Conservation (phyloP, 2,329 filamentous ascomycete genomes). For the Talaromyces sp. region DNA sequence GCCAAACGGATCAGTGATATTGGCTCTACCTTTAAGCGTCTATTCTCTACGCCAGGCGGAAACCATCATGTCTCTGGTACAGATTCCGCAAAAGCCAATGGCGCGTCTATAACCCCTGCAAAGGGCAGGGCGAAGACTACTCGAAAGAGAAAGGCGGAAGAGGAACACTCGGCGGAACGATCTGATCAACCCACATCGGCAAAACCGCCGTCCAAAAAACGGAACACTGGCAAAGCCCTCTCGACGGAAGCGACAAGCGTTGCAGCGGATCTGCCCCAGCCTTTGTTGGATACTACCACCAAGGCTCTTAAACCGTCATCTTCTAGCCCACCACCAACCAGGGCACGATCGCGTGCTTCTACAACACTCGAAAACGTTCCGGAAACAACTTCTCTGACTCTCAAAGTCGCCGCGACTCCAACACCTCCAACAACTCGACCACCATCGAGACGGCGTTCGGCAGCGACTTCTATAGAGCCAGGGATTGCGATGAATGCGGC, state of each 20-base stretch:
- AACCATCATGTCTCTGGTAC: conserved; percentile 26
- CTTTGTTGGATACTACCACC: not conserved
- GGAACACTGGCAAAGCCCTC: conserved; percentile 32
- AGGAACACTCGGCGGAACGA: conserved; percentile 26
- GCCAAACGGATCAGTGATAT: conserved; percentile 39
- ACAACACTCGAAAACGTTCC: not conserved
- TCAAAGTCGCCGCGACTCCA: conserved; percentile 26
- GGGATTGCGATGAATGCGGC: conserved; percentile 18
- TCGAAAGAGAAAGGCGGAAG: conserved; percentile 58
- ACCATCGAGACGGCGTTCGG: conserved; percentile 35
- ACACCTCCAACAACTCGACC: conserved; percentile 34
- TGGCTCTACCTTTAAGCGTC: conserved; percentile 38
- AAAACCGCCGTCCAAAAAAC: conserved; percentile 34
- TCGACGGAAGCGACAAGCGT: conserved; percentile 22
- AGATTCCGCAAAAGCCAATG: conserved; percentile 13
- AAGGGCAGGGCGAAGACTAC: conserved; percentile 32
- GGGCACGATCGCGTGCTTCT: conserved; percentile 16
- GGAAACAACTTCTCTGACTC: conserved; percentile 22
- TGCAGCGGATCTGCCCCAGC: not conserved
- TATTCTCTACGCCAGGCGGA: conserved; percentile 33
- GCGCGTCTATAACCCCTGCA: conserved; percentile 7
- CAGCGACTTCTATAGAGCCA: conserved; percentile 31
- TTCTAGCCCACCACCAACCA: conserved; percentile 14
- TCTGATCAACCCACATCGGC: conserved; percentile 9
- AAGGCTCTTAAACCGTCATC: conserved; percentile 13